Evolutionary conservation across 2,329 filamentous ascomycete species (phyloP), one percentile per base, ranked within the genome.

Genomic region (Epichloe glyceriae): DNA sequence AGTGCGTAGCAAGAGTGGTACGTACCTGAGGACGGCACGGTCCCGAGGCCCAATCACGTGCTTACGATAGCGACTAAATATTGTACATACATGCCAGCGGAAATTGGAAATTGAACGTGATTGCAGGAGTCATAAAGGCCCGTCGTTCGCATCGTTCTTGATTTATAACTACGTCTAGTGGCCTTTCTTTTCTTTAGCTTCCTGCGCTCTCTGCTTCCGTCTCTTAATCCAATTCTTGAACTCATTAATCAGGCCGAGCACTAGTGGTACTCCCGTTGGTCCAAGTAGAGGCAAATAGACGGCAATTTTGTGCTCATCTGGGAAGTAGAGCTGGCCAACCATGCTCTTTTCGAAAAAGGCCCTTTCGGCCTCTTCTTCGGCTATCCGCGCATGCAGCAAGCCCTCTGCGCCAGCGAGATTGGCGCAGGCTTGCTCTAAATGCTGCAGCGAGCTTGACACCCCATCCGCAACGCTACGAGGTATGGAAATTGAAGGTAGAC

Each of bases 281-380:
- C 93, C 93, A 40, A 98, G 70, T 11, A 98, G 70, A 1, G 93
- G 93, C 59, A 98, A 69, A 64, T 98, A 98, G 1, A 98, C 93
- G 0, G 93, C 93, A 22, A 98, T 80, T 68, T 97, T 98, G 67
- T 98, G 93, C 70, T 98, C 93, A 62, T 98, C 93, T 0, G 93
- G 93, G 66, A 98, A 98, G 67, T 97, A 98, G 2, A 97, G 83
- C 70, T 97, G 93, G 0, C 90, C 93, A 12, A 98, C 93, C 93
- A 98, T 98, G 62, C 87, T 95, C 69, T 95, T 95, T 68, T 98
- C 93, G 59, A 98, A 98, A 68, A 98, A 98, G 0, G 91, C 91
- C 54, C 85, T 82, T 65, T 98, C 93, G 0, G 89, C 91, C 63
- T 94, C 88, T 3, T 80, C 78, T 67, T 96, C 90, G 5, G 93